These are phyloP conservation scores for Sphaerulina populicola DNA, from an alignment of 2,329 filamentous ascomycete genomes.

Conservation along the genomic window DNA sequence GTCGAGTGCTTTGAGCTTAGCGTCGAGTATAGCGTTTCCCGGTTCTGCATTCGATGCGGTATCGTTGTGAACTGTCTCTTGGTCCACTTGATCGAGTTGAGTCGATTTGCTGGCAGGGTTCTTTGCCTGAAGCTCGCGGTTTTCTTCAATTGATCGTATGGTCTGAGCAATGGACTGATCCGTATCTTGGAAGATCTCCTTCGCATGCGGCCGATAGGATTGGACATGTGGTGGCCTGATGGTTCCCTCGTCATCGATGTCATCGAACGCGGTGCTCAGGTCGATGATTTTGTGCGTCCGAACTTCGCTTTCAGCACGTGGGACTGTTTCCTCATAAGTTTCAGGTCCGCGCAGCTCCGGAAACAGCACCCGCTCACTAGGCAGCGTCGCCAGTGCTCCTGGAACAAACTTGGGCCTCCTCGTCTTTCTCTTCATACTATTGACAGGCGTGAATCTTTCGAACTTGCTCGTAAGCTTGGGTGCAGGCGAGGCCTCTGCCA, in stretches of 20 bases:
- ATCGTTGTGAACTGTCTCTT: neutral
- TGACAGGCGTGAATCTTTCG: conserved; percentile 31
- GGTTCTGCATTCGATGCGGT: neutral
- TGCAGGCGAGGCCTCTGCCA: conserved; percentile 37
- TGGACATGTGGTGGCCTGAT: conserved; percentile 16
- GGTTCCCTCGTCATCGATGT: conserved; percentile 19
- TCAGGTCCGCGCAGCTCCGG: conserved; percentile 20
- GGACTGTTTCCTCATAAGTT: conserved; percentile 6
- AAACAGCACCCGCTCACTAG: conserved; percentile 34
- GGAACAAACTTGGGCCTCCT: conserved; percentile 29
- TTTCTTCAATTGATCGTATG: conserved; percentile 3
- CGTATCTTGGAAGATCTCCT: conserved; percentile 22
- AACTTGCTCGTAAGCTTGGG: conserved; percentile 33
- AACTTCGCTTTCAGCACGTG: conserved; percentile 9
- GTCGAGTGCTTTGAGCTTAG: conserved; percentile 26
- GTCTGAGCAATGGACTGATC: conserved; percentile 9
- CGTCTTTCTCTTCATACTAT: conserved; percentile 25
- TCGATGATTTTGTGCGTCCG: conserved; percentile 14
- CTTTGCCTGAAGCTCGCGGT: neutral
- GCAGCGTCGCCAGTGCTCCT: conserved; percentile 33
- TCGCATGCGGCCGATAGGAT: conserved; percentile 20
- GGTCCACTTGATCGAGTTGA: neutral
- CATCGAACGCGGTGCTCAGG: conserved; percentile 19
- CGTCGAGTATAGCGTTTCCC: conserved; percentile 1
- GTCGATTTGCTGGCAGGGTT: neutral